phyloP scores from a whole-genome alignment of 2,329 filamentous ascomycete species.

The Chaetomium sp. region DNA sequence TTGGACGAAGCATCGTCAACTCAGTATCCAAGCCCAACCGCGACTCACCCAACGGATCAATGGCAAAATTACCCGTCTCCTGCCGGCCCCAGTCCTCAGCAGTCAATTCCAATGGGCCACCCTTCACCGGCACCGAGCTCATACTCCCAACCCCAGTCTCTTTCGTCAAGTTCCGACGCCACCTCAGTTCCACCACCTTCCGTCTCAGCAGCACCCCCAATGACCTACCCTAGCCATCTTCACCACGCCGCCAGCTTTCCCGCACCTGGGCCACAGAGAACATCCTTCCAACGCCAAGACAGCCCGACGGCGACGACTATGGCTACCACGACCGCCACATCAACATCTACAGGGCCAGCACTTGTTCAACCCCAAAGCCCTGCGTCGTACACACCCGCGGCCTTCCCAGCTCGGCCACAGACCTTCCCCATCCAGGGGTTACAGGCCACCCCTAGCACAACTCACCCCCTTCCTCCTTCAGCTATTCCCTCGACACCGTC shows the following conservation, averaged over 20 bases:
- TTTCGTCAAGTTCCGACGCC: too few species aligned
- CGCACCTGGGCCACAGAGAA: too few species aligned
- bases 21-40: neutral
- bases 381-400: slow-evolving; percentile 9
- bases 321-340: neutral
- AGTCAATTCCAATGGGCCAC: too few species aligned
- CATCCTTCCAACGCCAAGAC: neutral
- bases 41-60: neutral
- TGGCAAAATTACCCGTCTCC: too few species aligned
- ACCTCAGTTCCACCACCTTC: too few species aligned
- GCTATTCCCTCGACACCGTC: slow-evolving; percentile 11
- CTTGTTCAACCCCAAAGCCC: neutral
- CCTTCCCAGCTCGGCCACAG: slow-evolving; percentile 7
- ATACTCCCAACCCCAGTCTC: too few species aligned
- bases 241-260: too few species aligned
- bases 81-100: too few species aligned
- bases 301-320: neutral
- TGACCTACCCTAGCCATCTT: too few species aligned
- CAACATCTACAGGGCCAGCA: neutral
- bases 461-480: slow-evolving; percentile 2
- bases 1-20: too few species aligned
- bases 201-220: too few species aligned
- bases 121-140: too few species aligned
- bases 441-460: neutral
- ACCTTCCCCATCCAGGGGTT: neutral